These are phyloP conservation scores for Pseudozyma flocculosa DNA, from an alignment of 1,284 basidiomycete species.

Conservation along the genomic window DNA sequence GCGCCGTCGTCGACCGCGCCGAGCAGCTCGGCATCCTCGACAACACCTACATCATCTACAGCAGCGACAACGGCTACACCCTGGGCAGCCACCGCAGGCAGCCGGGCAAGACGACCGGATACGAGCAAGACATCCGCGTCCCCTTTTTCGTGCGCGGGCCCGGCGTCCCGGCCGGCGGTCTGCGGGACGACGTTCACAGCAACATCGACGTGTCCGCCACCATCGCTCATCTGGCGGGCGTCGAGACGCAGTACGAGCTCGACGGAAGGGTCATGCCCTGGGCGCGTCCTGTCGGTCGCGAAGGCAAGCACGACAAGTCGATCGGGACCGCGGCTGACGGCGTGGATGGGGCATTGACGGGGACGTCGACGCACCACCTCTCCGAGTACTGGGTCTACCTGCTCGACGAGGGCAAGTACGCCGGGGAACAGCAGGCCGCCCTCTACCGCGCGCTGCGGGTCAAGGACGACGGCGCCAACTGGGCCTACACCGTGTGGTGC, in stretches of 20 bases:
- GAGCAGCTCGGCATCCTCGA: conserved; percentile 5
- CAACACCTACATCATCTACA: conserved; percentile 8
- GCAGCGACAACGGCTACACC: conserved; percentile 2
- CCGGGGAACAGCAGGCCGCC: background rate
- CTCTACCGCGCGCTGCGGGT: conserved; percentile 3
- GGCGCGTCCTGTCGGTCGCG: too few relatives aligned
- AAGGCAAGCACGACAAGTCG: too few relatives aligned
- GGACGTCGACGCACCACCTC: conserved; percentile 5
- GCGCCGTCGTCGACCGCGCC: conserved; percentile 4
- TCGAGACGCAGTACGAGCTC: conserved; percentile 4
- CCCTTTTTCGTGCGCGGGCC: conserved; percentile 4
- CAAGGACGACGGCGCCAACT: conserved; percentile 1
- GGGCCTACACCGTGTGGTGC: conserved; percentile 4
- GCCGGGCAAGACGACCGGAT: conserved; percentile 5
- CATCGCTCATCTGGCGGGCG: background rate
- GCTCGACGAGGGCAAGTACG: conserved; percentile 3
- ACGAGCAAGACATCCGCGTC: conserved; percentile 6
- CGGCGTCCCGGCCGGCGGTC: background rate
- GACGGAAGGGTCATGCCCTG: conserved; percentile 5
- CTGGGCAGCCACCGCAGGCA: conserved; percentile 4
- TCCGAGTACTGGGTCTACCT: conserved; percentile 7
- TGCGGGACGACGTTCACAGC: conserved; percentile 2
- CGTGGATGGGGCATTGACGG: background rate
- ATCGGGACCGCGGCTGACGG: too few relatives aligned
- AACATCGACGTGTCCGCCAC: conserved; percentile 6